A percentile compares a stretch with the other conserved stretches of the same genome.
Conservation (phyloP, 495 filamentous ascomycete species). For the Annulohypoxylon stygium region DNA sequence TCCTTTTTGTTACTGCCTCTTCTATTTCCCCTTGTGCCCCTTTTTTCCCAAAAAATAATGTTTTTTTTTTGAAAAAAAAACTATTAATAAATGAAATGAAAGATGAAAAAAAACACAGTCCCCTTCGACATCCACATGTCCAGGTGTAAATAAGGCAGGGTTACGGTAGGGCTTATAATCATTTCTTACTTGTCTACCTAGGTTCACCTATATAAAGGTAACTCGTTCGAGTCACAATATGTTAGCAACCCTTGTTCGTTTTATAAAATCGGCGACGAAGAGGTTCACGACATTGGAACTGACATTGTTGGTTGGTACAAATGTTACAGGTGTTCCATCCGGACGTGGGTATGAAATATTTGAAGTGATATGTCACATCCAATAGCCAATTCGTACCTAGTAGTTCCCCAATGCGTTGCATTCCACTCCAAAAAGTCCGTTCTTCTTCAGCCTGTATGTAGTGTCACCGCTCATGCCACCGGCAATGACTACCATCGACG, state of each 20-base stretch:
- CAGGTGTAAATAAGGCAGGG: too few relatives aligned
- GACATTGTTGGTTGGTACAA: neutral
- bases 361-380: slow-evolving; percentile 37
- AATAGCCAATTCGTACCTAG: slow-evolving; percentile 31
- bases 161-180: too few relatives aligned
- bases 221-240: too few relatives aligned
- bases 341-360: slow-evolving; percentile 14
- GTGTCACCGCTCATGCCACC: slow-evolving; percentile 44
- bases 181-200: too few relatives aligned
- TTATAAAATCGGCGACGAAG: too few relatives aligned
- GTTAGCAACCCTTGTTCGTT: too few relatives aligned
- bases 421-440: slow-evolving; percentile 27
- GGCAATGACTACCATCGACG: slow-evolving; percentile 28
- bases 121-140: too few relatives aligned
- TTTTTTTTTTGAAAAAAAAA: neutral
- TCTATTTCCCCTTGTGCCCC: neutral
- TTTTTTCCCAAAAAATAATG: neutral
- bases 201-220: too few relatives aligned
- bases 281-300: too few relatives aligned
- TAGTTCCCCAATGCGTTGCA: slow-evolving; percentile 26
- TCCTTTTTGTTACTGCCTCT: slow-evolving; percentile 5
- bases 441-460: slow-evolving; percentile 40
- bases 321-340: slow-evolving; percentile 34
- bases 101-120: too few relatives aligned
- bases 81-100: too few relatives aligned